Conservation (phyloP, 202 grass and related monocot species). For the Elaeis oleifera region DNA sequence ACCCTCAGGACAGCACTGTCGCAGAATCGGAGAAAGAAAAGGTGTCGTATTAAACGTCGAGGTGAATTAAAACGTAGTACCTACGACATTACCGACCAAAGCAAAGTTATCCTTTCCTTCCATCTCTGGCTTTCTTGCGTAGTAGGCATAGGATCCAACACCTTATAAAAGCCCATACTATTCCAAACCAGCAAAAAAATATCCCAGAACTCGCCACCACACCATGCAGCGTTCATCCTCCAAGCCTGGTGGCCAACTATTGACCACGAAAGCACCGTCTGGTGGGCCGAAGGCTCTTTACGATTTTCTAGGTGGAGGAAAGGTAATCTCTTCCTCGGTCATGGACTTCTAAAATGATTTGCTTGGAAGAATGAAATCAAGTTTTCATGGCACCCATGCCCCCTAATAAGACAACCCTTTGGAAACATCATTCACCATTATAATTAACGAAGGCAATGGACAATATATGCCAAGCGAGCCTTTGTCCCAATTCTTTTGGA, state of each 20-base stretch:
- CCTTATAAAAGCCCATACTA: slow-evolving; percentile 26
- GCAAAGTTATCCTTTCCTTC: slow-evolving; percentile 56
- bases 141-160: not conserved
- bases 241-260: not conserved
- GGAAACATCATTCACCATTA: no score
- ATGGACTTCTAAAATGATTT: no score
- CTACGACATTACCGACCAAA: not conserved
- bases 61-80: no score
- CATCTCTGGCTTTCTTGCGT: slow-evolving; percentile 15
- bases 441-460: no score
- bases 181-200: not conserved
- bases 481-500: no score
- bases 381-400: no score
- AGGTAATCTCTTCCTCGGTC: slow-evolving; percentile 24
- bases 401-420: no score
- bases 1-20: no score
- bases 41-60: no score
- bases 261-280: slow-evolving; percentile 7
- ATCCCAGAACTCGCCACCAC: slow-evolving; percentile 10
- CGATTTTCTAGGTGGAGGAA: slow-evolving; percentile 39
- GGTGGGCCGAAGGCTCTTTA: slow-evolving; percentile 39
- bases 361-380: no score
- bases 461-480: no score
- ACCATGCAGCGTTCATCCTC: not conserved
- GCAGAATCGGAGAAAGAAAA: no score